These are phyloP conservation scores for Jacaranda mimosifolia DNA, from an alignment of 257 asterid species.

Conservation along the genomic window DNA sequence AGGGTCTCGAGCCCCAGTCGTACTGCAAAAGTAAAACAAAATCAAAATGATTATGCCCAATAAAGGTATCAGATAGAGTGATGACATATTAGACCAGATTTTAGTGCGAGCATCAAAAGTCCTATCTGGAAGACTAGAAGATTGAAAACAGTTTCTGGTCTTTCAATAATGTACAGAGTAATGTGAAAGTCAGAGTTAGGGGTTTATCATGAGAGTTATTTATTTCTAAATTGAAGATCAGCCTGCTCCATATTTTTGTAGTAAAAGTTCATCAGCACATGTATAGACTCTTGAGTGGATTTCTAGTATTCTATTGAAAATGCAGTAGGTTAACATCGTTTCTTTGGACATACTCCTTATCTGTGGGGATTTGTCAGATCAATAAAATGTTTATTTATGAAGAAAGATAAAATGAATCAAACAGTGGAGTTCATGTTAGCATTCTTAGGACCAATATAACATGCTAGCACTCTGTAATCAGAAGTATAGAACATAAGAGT, in stretches of 20 bases:
- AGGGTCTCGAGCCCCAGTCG: conserved; percentile 97
- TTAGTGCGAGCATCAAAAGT: background rate
- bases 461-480: background rate
- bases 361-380: background rate
- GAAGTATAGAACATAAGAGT: background rate
- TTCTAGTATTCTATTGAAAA: background rate
- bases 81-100: background rate
- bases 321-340: background rate
- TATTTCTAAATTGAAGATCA: background rate
- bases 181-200: background rate
- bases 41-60: conserved; percentile 9
- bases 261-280: background rate
- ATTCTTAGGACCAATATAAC: background rate
- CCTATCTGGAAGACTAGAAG: background rate
- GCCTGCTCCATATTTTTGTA: background rate
- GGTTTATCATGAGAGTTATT: background rate
- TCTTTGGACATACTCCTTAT: background rate
- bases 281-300: background rate
- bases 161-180: background rate
- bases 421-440: background rate
- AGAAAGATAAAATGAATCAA: background rate
- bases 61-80: conserved; percentile 21
- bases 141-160: conserved; percentile 22
- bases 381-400: background rate
- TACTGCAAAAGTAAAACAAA: conserved; percentile 66